Evolutionary conservation across 1,139 yeast genomes (phyloP).

Genomic region (Geotrichum siamense): DNA sequence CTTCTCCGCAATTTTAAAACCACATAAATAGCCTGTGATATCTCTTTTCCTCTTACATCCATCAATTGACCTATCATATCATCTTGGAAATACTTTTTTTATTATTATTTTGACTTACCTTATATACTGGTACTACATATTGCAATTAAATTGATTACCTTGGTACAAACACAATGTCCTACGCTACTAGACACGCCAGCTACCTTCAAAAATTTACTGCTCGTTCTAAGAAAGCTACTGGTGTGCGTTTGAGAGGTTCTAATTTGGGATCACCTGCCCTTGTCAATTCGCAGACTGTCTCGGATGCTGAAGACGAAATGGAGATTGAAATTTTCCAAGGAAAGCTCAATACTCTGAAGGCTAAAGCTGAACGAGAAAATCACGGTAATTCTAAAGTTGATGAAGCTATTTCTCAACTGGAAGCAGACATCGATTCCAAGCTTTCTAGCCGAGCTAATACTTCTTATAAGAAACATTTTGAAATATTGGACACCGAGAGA

Average conservation of each 20-base stretch:
- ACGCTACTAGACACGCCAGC: not conserved
- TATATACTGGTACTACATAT: no score
- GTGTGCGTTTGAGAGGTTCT: not conserved
- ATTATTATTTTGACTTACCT: no score
- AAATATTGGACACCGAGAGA: slow-evolving; percentile 29
- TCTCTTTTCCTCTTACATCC: no score
- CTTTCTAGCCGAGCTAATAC: slow-evolving; percentile 8
- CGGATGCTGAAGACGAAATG: slow-evolving; percentile 15
- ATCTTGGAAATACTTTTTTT: no score
- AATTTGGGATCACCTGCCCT: slow-evolving; percentile 5
- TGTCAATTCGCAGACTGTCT: slow-evolving; percentile 8
- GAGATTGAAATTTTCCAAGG: slow-evolving; percentile 12
- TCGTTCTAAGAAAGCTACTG: not conserved
- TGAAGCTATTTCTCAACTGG: slow-evolving; percentile 5
- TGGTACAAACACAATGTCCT: no score
- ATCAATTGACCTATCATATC: no score
- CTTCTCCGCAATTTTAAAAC: no score
- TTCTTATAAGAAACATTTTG: slow-evolving; percentile 26
- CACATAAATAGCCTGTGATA: no score
- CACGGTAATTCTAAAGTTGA: slow-evolving; percentile 10
- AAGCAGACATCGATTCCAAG: slow-evolving; percentile 10
- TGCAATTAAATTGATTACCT: no score
- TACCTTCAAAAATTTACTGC: not conserved
- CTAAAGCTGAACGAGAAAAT: slow-evolving; percentile 12
- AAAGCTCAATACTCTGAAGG: slow-evolving; percentile 11